A percentile compares a stretch with the other conserved stretches of the same genome.
phyloP scores from a whole-genome alignment of 2,329 filamentous ascomycete species.

The Achaetomium macrosporum region DNA sequence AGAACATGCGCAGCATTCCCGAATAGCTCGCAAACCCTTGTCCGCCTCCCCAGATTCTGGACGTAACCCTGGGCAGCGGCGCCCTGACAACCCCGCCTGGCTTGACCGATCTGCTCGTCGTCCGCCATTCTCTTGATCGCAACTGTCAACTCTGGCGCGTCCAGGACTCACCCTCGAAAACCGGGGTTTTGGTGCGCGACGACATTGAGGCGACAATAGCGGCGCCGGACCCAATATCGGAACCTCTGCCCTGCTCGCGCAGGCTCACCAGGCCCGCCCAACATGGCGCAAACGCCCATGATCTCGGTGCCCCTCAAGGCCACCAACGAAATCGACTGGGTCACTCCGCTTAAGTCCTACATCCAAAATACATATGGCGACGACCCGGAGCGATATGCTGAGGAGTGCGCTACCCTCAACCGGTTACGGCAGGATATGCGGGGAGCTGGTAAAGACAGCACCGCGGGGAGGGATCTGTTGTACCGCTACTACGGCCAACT shows the following conservation, averaged over 20 bases:
- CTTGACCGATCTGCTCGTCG: neutral
- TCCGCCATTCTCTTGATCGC: neutral
- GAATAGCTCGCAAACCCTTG: neutral
- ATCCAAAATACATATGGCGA: conserved; percentile 93
- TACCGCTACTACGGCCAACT: conserved; percentile 98
- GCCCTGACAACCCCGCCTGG: neutral
- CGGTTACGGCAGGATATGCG: conserved; percentile 96
- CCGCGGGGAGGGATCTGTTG: conserved; percentile 82
- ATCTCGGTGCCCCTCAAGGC: conserved; percentile 86
- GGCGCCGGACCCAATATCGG: neutral
- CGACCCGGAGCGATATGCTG: conserved; percentile 89
- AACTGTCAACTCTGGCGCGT: neutral
- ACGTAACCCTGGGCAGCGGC: neutral
- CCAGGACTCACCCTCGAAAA: neutral
- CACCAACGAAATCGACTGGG: conserved; percentile 98
- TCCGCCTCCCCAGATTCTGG: neutral
- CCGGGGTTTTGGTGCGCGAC: neutral
- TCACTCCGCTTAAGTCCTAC: conserved; percentile 84
- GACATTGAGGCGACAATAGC: conserved; percentile 1
- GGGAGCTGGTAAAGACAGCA: conserved; percentile 93
- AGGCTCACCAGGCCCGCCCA: conserved; percentile 13
- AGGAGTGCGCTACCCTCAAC: conserved; percentile 93
- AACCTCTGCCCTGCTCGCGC: conserved; percentile 1
- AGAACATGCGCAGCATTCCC: neutral
- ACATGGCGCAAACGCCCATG: conserved; percentile 86